Conservation (phyloP, 306 rosid genomes). For the Cucumis cinereus region DNA sequence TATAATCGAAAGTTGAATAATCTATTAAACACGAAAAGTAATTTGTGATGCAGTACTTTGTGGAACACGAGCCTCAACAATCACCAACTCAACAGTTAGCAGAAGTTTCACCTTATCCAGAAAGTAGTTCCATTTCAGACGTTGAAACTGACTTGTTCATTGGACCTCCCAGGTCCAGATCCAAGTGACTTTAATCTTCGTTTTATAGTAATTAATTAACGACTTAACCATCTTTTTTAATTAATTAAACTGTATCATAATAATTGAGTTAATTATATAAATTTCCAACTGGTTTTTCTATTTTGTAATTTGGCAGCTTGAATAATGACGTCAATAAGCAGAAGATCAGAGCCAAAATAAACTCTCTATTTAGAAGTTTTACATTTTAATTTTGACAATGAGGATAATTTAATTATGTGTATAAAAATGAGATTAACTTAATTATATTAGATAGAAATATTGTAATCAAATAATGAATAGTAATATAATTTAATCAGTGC, state of each 20-base stretch:
- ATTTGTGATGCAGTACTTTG: not conserved
- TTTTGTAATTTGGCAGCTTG: not conserved
- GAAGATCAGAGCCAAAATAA: too few species aligned
- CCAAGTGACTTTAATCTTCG: slow-evolving; percentile 12
- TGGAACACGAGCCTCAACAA: not conserved
- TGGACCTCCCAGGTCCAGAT: slow-evolving; percentile 31
- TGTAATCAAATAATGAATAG: too few species aligned
- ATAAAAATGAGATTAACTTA: too few species aligned
- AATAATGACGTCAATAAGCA: not conserved
- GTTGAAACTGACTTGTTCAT: slow-evolving; percentile 54
- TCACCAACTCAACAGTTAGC: slow-evolving; percentile 2
- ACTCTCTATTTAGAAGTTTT: too few species aligned
- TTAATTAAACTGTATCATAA: not conserved
- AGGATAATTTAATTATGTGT: too few species aligned
- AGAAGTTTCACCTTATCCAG: slow-evolving; percentile 17
- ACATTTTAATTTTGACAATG: too few species aligned
- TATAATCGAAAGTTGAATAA: too few species aligned
- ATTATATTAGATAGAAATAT: too few species aligned
- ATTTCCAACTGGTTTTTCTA: not conserved
- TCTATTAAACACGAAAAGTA: not conserved
- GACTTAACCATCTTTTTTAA: not conserved
- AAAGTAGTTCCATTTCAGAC: slow-evolving; percentile 32
- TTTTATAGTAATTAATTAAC: not conserved
- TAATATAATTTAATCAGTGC: too few species aligned
- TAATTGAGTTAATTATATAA: not conserved